Evolutionary conservation across 106 monocot genomes (phyloP).

Genomic region (Platanthera guangdongensis): DNA sequence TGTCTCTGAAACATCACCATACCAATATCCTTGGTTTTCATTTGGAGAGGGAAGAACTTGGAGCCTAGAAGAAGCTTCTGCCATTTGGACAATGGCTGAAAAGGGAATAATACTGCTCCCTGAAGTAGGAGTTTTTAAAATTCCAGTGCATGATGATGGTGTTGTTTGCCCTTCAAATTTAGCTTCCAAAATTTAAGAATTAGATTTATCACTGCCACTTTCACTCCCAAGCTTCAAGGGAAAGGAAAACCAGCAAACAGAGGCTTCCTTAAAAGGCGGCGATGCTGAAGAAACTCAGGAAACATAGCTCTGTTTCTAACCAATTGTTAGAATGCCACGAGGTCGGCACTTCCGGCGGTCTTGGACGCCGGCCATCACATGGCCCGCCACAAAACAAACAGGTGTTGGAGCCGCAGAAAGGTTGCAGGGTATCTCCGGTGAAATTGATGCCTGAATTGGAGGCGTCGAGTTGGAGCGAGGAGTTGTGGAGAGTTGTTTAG

Average conservation of each 20-base stretch:
- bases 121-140: conserved; percentile 51
- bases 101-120: conserved; percentile 67
- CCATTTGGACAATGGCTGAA: conserved; percentile 65
- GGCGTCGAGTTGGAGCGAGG: conserved; percentile 54
- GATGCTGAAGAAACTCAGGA: conserved; percentile 13
- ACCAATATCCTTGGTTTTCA: conserved; percentile 11
- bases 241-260: conserved; percentile 70
- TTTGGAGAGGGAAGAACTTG: conserved; percentile 11
- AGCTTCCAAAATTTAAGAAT: not conserved
- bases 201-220: not conserved
- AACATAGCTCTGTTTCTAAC: conserved; percentile 6
- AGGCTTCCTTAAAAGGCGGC: conserved; percentile 43
- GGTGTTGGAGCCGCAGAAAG: conserved; percentile 40
- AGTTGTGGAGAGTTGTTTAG: conserved; percentile 24
- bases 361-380: conserved; percentile 59
- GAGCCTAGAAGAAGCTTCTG: conserved; percentile 16
- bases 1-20: conserved; percentile 11
- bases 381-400: conserved; percentile 80
- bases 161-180: conserved; percentile 20
- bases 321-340: conserved; percentile 66
- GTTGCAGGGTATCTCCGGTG: conserved; percentile 58
- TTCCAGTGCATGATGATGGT: conserved; percentile 20
- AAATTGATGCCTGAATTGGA: conserved; percentile 75
- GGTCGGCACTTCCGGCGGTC: conserved; percentile 83
- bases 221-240: conserved; percentile 12